Percentiles rank a stretch among this genome's conserved stretches.
Conservation (phyloP, 2,329 filamentous ascomycete genomes). For the Zasmidium angulare region DNA sequence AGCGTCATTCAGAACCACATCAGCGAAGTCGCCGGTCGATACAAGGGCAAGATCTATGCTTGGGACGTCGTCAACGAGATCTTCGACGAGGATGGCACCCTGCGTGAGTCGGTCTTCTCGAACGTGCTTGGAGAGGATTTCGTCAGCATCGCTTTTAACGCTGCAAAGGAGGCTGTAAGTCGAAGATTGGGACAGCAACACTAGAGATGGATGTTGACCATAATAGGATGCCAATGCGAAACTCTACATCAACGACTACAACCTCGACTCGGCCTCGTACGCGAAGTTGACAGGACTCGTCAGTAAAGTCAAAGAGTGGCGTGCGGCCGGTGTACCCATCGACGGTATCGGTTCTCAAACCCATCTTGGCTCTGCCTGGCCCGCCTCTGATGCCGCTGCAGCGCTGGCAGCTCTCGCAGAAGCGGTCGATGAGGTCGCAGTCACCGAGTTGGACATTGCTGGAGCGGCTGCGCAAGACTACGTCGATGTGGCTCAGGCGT, state of each 20-base stretch:
- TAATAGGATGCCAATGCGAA: constrained; percentile 60
- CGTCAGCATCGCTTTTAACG: constrained; percentile 67
- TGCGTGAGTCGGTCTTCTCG: constrained; percentile 65
- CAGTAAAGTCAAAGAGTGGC: constrained; percentile 62
- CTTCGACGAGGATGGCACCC: constrained; percentile 60
- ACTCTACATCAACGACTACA: constrained; percentile 73
- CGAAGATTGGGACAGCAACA: neutral
- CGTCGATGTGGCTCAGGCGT: constrained; percentile 54
- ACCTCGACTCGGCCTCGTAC: constrained; percentile 59
- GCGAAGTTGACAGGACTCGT: constrained; percentile 58
- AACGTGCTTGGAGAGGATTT: constrained; percentile 69
- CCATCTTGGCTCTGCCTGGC: constrained; percentile 46
- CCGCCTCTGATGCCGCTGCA: constrained; percentile 45
- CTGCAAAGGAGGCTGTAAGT: constrained; percentile 58
- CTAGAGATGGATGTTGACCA: neutral
- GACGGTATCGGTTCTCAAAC: constrained; percentile 64
- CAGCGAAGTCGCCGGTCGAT: constrained; percentile 56
- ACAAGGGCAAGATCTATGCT: constrained; percentile 62
- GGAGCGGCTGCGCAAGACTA: constrained; percentile 59
- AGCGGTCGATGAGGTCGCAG: constrained; percentile 57
- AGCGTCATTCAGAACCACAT: constrained; percentile 61
- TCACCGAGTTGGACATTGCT: constrained; percentile 69
- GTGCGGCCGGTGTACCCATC: constrained; percentile 61
- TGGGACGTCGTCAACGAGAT: constrained; percentile 66
- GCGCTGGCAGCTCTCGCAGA: constrained; percentile 55